Evolutionary conservation across 2,329 filamentous ascomycete species (phyloP), one percentile per base, ranked within the genome.

Genomic region (Cercospora sp.): DNA sequence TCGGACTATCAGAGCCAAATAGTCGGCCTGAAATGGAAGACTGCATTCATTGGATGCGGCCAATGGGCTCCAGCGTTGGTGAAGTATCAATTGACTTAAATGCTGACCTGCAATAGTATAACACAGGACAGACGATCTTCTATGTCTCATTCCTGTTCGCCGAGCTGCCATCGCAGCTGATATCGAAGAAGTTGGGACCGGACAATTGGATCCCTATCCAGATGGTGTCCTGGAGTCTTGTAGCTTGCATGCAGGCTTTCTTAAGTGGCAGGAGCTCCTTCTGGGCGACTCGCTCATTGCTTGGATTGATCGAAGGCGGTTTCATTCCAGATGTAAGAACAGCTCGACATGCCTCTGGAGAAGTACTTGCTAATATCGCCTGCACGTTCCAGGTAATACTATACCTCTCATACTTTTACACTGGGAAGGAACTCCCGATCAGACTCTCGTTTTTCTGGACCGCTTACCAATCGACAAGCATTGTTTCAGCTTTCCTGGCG

Each of bases 71-170:
- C 18, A 48, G 42, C 8, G 8, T 48, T 18, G 18, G 20, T 4
- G 20, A 48, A 20, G 45, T 5, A 5, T 51, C 45, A 30, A 30
- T 28, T 18, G 16, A 10, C 7, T 28, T 10, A 6, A 20, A 18
- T 58, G 30, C 53, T 58, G 23, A 58, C 53, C 8, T 58, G 13
- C 4, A n/a, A 16, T 12, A 64, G 61, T 64, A 64, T 31, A 87
- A 67, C 87, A 86, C 67, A 62, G 72, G 71, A 16, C 70, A 81
- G 60, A 81, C 80, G 0, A 81, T 91, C 7, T 96, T 96, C 83
- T 94, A 91, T 79, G 84, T 87, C 20, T 93, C 92, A 79, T 96
- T 96, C 81, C 92, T 96, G n/a, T 73, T 77, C 59, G 78, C 78
- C 12, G 78, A 80, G 63, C 63, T 80, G 9, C 79, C 79, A 0